Percentiles rank a stretch among this genome's conserved stretches.
These are phyloP conservation scores for Trypanosomatidae sp. DNA, from an alignment of 208 protist species.

Conservation along the genomic window DNA sequence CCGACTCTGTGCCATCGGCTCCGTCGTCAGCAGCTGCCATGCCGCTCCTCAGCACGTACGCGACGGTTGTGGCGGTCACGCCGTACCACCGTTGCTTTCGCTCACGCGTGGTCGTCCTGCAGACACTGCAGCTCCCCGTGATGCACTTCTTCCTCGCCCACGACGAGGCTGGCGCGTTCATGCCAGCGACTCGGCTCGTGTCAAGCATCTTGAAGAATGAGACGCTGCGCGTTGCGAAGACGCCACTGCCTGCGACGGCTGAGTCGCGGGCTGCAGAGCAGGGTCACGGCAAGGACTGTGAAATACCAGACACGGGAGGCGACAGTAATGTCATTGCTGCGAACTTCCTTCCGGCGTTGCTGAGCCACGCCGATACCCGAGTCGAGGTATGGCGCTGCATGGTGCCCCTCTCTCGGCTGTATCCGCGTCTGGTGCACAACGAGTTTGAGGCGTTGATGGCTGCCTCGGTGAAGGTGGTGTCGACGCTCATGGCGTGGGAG, in stretches of 20 bases:
- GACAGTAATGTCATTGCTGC: background rate
- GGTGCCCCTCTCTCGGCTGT: constrained; percentile 64
- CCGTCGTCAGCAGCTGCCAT: constrained; percentile 6
- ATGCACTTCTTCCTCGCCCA: constrained; percentile 38
- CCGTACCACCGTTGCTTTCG: constrained; percentile 77
- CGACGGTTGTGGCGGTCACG: constrained; percentile 47
- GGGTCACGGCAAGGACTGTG: background rate
- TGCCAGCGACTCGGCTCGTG: constrained; percentile 26
- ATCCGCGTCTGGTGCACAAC: constrained; percentile 53
- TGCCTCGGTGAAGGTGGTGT: constrained; percentile 38
- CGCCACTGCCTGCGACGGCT: constrained; percentile 14
- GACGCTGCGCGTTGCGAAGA: constrained; percentile 19
- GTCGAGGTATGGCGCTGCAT: constrained; percentile 78
- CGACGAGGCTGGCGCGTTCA: constrained; percentile 20
- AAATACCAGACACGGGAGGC: background rate
- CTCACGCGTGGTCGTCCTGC: constrained; percentile 32
- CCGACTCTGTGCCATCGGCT: background rate
- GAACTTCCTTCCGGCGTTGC: constrained; percentile 34
- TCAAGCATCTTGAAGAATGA: constrained; percentile 37
- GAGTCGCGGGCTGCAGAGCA: background rate
- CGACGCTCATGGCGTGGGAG: constrained; percentile 27
- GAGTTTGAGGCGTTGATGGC: constrained; percentile 50
- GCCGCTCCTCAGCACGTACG: constrained; percentile 39
- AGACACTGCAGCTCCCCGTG: constrained; percentile 45
- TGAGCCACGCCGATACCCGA: constrained; percentile 51